Conservation (phyloP, 176 grass and related monocot genomes). For the Cenchrus fungigraminus region DNA sequence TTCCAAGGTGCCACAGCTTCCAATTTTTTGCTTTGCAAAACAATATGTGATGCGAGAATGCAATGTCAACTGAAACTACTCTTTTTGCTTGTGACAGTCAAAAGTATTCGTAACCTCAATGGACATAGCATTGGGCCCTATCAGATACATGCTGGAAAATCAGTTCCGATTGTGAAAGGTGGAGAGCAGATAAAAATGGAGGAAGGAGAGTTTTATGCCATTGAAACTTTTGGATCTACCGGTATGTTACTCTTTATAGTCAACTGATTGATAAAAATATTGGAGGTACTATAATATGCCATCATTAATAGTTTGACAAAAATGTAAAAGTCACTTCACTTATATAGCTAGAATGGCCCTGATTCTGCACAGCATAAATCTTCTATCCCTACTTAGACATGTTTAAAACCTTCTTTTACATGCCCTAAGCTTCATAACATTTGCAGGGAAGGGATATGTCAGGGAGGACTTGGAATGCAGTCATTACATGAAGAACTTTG, state of each 20-base stretch:
- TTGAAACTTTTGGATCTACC: conserved; percentile 98
- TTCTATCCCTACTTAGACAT: background rate
- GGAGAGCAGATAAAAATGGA: conserved; percentile 99
- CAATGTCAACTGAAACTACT: background rate
- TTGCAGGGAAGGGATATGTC: conserved; percentile 84
- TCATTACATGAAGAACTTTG: conserved; percentile 99
- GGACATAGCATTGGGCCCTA: conserved; percentile 98
- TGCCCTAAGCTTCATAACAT: conserved; percentile 2
- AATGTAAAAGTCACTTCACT: background rate
- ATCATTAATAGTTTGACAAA: background rate
- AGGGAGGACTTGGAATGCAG: conserved; percentile 96
- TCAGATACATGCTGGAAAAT: conserved; percentile 97
- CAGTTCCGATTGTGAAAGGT: conserved; percentile 93
- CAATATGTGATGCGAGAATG: background rate
- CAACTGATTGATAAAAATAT: background rate
- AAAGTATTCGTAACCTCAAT: conserved; percentile 95
- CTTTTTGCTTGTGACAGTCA: conserved; percentile 59
- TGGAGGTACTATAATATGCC: background rate
- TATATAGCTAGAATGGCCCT: conserved; percentile 5
- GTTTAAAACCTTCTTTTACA: conserved; percentile 6
- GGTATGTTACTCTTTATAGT: conserved; percentile 46
- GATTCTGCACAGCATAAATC: background rate
- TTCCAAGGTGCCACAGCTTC: conserved; percentile 73
- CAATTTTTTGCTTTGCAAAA: background rate
- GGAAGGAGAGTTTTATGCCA: conserved; percentile 96